Evolutionary conservation across 2,329 filamentous ascomycete species (phyloP).

Genomic region (Fusarium sp.): DNA sequence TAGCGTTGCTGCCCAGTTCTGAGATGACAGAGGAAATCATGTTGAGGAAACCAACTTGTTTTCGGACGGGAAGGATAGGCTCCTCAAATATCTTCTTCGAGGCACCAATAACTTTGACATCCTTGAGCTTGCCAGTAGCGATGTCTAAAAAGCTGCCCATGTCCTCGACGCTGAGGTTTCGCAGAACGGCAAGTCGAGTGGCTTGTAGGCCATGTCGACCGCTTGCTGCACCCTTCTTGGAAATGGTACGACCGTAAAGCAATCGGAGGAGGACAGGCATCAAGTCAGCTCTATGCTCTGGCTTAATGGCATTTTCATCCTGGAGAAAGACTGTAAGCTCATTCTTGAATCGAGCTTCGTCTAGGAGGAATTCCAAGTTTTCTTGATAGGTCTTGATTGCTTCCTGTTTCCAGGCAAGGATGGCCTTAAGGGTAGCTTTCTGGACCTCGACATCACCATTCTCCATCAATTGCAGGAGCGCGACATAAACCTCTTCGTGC

Average conservation of each 20-base stretch:
- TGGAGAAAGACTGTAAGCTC: slow-evolving; percentile 92
- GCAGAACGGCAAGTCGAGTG: slow-evolving; percentile 84
- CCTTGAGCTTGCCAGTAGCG: slow-evolving; percentile 78
- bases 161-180: slow-evolving; percentile 81
- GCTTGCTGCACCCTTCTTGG: slow-evolving; percentile 81
- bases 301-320: slow-evolving; percentile 79
- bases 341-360: slow-evolving; percentile 93
- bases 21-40: slow-evolving; percentile 91
- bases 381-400: slow-evolving; percentile 85
- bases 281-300: slow-evolving; percentile 79
- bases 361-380: slow-evolving; percentile 86
- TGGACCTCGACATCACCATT: slow-evolving; percentile 95
- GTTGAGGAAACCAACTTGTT: slow-evolving; percentile 91
- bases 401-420: slow-evolving; percentile 90
- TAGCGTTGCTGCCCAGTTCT: slow-evolving; percentile 82
- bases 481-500: slow-evolving; percentile 80
- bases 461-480: slow-evolving; percentile 81
- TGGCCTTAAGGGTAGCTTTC: slow-evolving; percentile 84
- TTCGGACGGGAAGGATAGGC: slow-evolving; percentile 77
- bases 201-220: slow-evolving; percentile 86
- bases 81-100: slow-evolving; percentile 68
- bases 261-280: slow-evolving; percentile 91
- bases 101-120: slow-evolving; percentile 71
- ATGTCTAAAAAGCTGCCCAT: slow-evolving; percentile 88
- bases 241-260: slow-evolving; percentile 90